Evolutionary conservation across 768 basidiomycete genomes (phyloP).

Genomic region (Cystobasidiopsis lactophilus): DNA sequence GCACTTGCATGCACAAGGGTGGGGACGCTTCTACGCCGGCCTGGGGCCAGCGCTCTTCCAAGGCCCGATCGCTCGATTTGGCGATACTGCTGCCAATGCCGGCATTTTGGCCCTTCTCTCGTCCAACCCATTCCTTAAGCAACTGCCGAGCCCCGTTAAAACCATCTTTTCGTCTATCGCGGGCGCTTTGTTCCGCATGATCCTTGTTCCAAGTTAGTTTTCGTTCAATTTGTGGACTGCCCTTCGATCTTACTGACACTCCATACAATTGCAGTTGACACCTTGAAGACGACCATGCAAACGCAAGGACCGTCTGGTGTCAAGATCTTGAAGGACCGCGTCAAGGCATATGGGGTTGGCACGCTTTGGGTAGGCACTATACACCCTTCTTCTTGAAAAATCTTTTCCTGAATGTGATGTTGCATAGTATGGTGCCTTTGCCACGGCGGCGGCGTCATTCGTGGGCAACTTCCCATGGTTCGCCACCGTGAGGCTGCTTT

Average conservation of each 20-base stretch:
- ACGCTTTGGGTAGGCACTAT: slow-evolving; percentile 11
- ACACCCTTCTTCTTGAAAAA: too few relatives aligned
- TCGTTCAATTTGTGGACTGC: too few relatives aligned
- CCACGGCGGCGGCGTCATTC: slow-evolving; percentile 61
- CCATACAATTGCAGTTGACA: not conserved
- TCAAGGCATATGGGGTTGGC: slow-evolving; percentile 23
- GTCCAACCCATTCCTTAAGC: slow-evolving; percentile 47
- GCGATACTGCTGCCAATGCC: slow-evolving; percentile 83
- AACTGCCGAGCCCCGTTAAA: slow-evolving; percentile 43
- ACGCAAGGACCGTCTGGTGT: slow-evolving; percentile 58
- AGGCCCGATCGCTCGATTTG: slow-evolving; percentile 45
- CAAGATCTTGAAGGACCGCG: slow-evolving; percentile 41
- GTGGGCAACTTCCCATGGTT: slow-evolving; percentile 81
- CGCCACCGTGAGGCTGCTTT: slow-evolving; percentile 16
- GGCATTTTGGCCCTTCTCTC: slow-evolving; percentile 70
- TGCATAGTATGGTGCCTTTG: slow-evolving; percentile 15
- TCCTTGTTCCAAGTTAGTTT: slow-evolving; percentile 65
- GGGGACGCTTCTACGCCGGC: slow-evolving; percentile 64
- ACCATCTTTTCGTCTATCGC: slow-evolving; percentile 56
- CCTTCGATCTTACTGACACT: too few relatives aligned
- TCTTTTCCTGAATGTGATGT: too few relatives aligned
- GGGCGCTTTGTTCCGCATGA: slow-evolving; percentile 68
- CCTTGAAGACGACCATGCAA: slow-evolving; percentile 61
- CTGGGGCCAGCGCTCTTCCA: slow-evolving; percentile 65
- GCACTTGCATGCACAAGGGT: slow-evolving; percentile 1